Percentiles rank a stretch among this genome's conserved stretches.
phyloP scores from a whole-genome alignment of 441 rosid species.

The Jatropha multifida region DNA sequence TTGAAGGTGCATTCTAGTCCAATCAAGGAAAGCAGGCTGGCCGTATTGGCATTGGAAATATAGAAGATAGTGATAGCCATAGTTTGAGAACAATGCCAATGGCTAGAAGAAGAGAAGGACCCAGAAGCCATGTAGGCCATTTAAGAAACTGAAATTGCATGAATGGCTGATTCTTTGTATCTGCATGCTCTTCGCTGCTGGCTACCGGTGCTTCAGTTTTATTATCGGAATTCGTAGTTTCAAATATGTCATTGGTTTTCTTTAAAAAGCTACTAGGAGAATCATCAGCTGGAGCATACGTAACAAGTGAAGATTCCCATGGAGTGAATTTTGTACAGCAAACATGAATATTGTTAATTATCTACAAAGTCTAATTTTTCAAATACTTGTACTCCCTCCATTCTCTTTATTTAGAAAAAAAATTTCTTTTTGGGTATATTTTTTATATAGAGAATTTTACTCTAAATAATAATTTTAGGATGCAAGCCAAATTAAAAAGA shows the following conservation, averaged over 20 bases:
- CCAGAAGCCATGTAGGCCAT: slow-evolving; percentile 88
- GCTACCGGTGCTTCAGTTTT: slow-evolving; percentile 33
- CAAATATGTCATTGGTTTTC: slow-evolving; percentile 51
- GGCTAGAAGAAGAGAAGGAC: slow-evolving; percentile 72
- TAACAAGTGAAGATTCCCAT: slow-evolving; percentile 63
- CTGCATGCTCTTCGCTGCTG: slow-evolving; percentile 28
- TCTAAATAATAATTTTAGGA: too few relatives aligned
- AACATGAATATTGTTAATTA: slow-evolving; percentile 23
- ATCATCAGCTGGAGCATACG: slow-evolving; percentile 48
- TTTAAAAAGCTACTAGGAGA: slow-evolving; percentile 41
- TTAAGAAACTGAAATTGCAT: slow-evolving; percentile 56
- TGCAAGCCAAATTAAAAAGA: too few relatives aligned
- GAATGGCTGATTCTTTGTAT: slow-evolving; percentile 24
- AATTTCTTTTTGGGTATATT: too few relatives aligned
- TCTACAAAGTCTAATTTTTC: too few relatives aligned
- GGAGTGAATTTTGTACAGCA: slow-evolving; percentile 54
- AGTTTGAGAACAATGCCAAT: slow-evolving; percentile 90
- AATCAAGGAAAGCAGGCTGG: slow-evolving; percentile 80
- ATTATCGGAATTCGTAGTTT: slow-evolving; percentile 42
- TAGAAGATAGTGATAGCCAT: slow-evolving; percentile 85
- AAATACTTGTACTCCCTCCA: too few relatives aligned
- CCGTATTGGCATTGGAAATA: slow-evolving; percentile 71
- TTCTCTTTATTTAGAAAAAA: too few relatives aligned
- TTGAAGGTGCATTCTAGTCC: slow-evolving; percentile 88
- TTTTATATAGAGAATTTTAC: too few relatives aligned